Evolutionary conservation across 257 asterid genomes (phyloP).

Genomic region (Penstemon barbatus): DNA sequence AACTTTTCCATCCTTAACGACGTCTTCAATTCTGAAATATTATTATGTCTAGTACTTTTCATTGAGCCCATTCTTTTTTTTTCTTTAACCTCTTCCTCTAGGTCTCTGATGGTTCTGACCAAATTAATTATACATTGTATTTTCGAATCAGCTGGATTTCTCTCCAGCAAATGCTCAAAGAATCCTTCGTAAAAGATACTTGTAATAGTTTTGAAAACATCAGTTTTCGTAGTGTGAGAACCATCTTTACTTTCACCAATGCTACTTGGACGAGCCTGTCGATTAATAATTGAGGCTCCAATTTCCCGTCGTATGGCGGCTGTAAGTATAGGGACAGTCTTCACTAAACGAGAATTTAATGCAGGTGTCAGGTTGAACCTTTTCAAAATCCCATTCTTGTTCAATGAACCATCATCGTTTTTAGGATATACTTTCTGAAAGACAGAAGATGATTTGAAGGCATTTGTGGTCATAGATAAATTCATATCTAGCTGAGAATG

Average conservation of each 20-base stretch:
- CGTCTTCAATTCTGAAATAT: slow-evolving; percentile 23
- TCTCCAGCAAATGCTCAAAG: slow-evolving; percentile 15
- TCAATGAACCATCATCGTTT: slow-evolving; percentile 2
- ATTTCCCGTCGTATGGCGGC: not conserved
- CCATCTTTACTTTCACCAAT: slow-evolving; percentile 1
- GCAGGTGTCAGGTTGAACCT: too few species aligned
- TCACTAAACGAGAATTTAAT: not conserved
- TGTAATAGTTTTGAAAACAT: too few species aligned
- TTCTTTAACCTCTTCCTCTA: slow-evolving; percentile 24
- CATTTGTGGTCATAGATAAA: too few species aligned
- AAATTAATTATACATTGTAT: not conserved
- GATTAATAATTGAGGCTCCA: too few species aligned
- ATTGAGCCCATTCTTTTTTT: slow-evolving; percentile 27
- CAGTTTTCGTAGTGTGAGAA: not conserved
- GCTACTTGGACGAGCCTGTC: not conserved
- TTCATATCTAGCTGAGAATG: not conserved
- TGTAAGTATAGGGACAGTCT: not conserved
- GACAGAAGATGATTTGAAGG: slow-evolving; percentile 6
- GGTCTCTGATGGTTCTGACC: slow-evolving; percentile 12
- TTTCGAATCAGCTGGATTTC: slow-evolving; percentile 19
- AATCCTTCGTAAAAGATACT: not conserved
- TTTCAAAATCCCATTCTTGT: not conserved
- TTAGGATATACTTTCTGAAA: not conserved
- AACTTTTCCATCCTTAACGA: slow-evolving; percentile 24
- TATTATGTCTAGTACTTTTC: slow-evolving; percentile 21